These are phyloP conservation scores for Tylopilus intermedius DNA, from an alignment of 768 basidiomycete species.

Conservation along the genomic window DNA sequence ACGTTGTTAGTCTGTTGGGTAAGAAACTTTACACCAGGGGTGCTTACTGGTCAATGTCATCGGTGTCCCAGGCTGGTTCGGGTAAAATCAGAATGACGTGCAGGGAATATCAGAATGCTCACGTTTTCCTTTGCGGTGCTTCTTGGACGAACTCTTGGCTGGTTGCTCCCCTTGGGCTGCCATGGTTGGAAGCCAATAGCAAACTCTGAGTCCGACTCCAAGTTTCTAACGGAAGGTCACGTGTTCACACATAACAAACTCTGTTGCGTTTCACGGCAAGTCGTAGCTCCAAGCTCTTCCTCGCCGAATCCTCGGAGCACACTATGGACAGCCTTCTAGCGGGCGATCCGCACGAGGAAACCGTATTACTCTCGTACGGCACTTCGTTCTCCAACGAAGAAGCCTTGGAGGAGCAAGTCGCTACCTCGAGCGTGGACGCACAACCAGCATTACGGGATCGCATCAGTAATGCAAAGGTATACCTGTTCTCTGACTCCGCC, in stretches of 20 bases:
- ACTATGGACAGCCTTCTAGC: conserved; percentile 50
- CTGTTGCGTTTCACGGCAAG: background rate
- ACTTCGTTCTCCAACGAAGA: conserved; percentile 55
- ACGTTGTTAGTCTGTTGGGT: background rate
- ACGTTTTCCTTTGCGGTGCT: conserved; percentile 95
- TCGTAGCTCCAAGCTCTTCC: background rate
- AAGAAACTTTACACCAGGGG: conserved; percentile 1
- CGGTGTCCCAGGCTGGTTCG: conserved; percentile 90
- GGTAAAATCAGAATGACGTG: conserved; percentile 13
- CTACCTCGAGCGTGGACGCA: conserved; percentile 27
- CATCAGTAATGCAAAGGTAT: conserved; percentile 73
- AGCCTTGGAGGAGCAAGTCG: conserved; percentile 30
- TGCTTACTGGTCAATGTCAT: conserved; percentile 96
- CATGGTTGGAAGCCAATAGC: conserved; percentile 11
- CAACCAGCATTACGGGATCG: conserved; percentile 48
- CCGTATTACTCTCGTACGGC: conserved; percentile 45
- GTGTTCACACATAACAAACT: conserved; percentile 3
- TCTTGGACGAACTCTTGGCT: conserved; percentile 76
- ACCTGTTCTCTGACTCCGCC: conserved; percentile 67
- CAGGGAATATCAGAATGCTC: conserved; percentile 28
- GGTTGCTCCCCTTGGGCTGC: conserved; percentile 29
- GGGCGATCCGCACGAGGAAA: conserved; percentile 29
- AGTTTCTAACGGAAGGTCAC: conserved; percentile 10
- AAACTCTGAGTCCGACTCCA: no score
- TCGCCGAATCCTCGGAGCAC: background rate